These are phyloP conservation scores for Suhomyces guaymorum DNA, from an alignment of 1,139 yeast species.

Conservation along the genomic window DNA sequence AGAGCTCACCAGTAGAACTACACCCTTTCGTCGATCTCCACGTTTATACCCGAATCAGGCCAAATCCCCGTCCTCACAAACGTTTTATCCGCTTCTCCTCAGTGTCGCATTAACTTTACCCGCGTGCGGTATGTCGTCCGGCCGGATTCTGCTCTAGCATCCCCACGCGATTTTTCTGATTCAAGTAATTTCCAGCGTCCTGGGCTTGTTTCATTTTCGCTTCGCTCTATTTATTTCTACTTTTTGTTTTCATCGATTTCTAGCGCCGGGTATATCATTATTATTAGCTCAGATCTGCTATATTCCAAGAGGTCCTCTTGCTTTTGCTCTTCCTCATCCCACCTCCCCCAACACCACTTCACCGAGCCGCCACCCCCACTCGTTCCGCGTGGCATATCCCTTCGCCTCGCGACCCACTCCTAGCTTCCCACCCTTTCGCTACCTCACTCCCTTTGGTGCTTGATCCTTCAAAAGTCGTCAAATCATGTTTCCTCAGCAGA, in stretches of 20 bases:
- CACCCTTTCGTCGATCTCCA: too few species aligned
- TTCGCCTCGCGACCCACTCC: too few species aligned
- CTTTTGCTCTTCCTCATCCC: background rate
- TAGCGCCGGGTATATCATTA: background rate
- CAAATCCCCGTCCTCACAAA: too few species aligned
- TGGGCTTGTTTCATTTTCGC: slow-evolving; percentile 1
- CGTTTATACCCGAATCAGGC: too few species aligned
- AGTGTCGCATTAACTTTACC: too few species aligned
- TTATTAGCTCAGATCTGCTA: background rate
- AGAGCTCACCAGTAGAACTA: too few species aligned
- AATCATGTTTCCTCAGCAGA: slow-evolving; percentile 11
- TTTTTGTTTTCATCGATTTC: background rate
- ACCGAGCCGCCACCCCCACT: too few species aligned
- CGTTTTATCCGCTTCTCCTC: too few species aligned
- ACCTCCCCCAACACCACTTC: background rate
- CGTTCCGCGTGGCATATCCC: too few species aligned
- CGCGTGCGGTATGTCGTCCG: background rate
- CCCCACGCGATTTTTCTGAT: slow-evolving; percentile 1
- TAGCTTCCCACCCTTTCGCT: slow-evolving; percentile 4
- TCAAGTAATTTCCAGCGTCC: background rate
- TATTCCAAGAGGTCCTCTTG: too few species aligned
- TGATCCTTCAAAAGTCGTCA: slow-evolving; percentile 1
- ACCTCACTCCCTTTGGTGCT: background rate
- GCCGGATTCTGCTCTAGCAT: background rate
- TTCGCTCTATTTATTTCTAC: background rate